Conservation (phyloP, 768 basidiomycete species). For the Leccinum longicurvipes region DNA sequence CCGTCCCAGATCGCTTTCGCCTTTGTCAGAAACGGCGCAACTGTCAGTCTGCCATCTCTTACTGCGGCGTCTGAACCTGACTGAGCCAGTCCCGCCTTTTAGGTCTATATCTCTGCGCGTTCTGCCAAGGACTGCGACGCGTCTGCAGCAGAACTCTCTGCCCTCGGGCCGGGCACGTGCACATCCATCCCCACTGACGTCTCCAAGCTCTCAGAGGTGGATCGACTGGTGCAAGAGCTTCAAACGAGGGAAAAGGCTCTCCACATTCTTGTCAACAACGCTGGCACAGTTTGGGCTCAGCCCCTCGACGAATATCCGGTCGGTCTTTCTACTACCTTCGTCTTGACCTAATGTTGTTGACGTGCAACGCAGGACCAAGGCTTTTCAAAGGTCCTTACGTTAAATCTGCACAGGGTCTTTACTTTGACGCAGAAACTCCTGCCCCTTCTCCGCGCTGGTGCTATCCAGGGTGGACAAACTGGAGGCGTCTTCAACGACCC, state of each 20-base stretch:
- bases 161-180: slow-evolving; percentile 53
- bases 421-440: slow-evolving; percentile 59
- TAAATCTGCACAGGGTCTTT: slow-evolving; percentile 64
- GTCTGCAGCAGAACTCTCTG: slow-evolving; percentile 50
- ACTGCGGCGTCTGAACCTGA: neutral
- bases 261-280: slow-evolving; percentile 63
- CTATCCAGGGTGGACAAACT: slow-evolving; percentile 36
- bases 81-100: neutral
- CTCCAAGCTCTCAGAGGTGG: slow-evolving; percentile 50
- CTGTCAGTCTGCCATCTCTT: slow-evolving; percentile 31
- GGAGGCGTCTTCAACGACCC: slow-evolving; percentile 41
- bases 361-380: slow-evolving; percentile 42
- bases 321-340: slow-evolving; percentile 2
- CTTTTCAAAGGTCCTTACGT: slow-evolving; percentile 57
- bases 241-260: slow-evolving; percentile 48
- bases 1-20: slow-evolving; percentile 55
- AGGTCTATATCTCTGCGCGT: slow-evolving; percentile 66
- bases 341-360: slow-evolving; percentile 1
- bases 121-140: slow-evolving; percentile 47
- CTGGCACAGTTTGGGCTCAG: slow-evolving; percentile 56
- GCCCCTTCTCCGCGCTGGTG: slow-evolving; percentile 51
- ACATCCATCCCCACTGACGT: slow-evolving; percentile 53
- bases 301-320: slow-evolving; percentile 47
- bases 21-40: slow-evolving; percentile 60
- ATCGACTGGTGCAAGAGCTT: slow-evolving; percentile 49